Percentiles rank a stretch among this genome's conserved stretches.
Evolutionary conservation across 2,329 filamentous ascomycete genomes (phyloP).

Genomic region (Taxawa tesnikishii): DNA sequence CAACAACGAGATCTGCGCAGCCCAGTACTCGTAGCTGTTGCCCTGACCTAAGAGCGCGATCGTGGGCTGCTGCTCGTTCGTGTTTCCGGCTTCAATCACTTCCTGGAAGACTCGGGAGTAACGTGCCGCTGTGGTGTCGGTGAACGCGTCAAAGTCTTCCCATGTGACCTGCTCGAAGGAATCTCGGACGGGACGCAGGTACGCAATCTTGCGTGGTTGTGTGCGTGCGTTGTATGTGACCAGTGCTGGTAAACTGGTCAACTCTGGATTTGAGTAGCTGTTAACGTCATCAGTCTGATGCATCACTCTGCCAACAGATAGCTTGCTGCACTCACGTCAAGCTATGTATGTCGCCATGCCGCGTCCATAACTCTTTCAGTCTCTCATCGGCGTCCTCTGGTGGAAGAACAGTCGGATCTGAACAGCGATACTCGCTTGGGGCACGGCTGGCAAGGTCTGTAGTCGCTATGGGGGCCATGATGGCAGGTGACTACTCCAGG

Average conservation of each 20-base stretch:
- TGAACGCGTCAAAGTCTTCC: constrained; percentile 8
- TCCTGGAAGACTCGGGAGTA: constrained; percentile 13
- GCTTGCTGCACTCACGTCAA: background rate
- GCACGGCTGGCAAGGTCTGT: background rate
- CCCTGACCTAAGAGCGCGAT: constrained; percentile 17
- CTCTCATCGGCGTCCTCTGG: constrained; percentile 12
- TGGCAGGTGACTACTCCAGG: too few species aligned
- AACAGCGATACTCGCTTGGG: background rate
- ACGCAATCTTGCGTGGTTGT: constrained; percentile 14
- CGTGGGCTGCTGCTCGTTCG: constrained; percentile 15
- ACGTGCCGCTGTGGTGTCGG: constrained; percentile 12
- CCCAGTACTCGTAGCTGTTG: constrained; percentile 17
- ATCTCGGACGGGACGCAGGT: constrained; percentile 15
- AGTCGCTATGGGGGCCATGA: constrained; percentile 1
- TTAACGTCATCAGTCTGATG: constrained; percentile 8
- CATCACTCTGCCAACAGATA: background rate
- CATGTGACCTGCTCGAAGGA: constrained; percentile 15
- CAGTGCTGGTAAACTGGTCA: constrained; percentile 17
- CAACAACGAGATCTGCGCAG: constrained; percentile 18
- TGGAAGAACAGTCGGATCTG: constrained; percentile 15
- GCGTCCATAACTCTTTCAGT: constrained; percentile 17
- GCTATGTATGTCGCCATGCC: constrained; percentile 18
- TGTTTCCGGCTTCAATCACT: constrained; percentile 15
- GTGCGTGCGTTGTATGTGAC: constrained; percentile 14
- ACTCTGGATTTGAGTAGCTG: constrained; percentile 16